Evolutionary conservation across 73 alveolate genomes (phyloP), one percentile per base, ranked within the genome.

Genomic region (Tetrahymena thermophila): DNA sequence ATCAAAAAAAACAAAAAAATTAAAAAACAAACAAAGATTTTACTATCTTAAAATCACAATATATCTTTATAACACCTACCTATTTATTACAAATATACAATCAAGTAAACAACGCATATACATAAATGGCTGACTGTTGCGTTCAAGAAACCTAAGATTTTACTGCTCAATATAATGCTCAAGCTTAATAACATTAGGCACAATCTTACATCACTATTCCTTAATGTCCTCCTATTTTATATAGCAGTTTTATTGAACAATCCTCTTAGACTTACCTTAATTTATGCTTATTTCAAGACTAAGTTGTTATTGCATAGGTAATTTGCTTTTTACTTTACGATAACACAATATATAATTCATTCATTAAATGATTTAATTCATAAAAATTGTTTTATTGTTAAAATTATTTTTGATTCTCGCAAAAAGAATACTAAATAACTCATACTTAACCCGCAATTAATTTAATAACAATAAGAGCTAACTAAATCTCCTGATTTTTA

Each of bases 281-380:
- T 31, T 71, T 71, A 71, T 71, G 89, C 37, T 71, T 71, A 34
- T 71, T 71, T 31, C 89, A 71, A 71, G 89, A 71, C 37, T 71
- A 71, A 71, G 89, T 71, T n/a, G 89, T 71, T 71, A 71, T 71
- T 71, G 89, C 89, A 71, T 71, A 71, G 89, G 89, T 71, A 71
- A 71, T 71, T 71, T n/a, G 37, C 37, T 28, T 28, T 28, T 50
- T 71, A 28, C 89, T 71, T 71, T 71, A 71, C 17, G 11, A 71
- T 8, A n/a, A 71, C 44, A 40, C 15, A 40, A 40, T 9, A 40
- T 40, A 40, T n/a, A 23, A 25, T 71, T 31, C 89, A 71, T 71
- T 16, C 11, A 23, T 16, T 25, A 21, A 23, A 23, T 71, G 40
- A 71, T 28, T 21, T 71, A 31, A 71, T n/a, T 42, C 37, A 28